Percentiles rank a stretch among this genome's conserved stretches.
phyloP scores from a whole-genome alignment of 1,284 basidiomycete species.

The Bjerkandera adusta region DNA sequence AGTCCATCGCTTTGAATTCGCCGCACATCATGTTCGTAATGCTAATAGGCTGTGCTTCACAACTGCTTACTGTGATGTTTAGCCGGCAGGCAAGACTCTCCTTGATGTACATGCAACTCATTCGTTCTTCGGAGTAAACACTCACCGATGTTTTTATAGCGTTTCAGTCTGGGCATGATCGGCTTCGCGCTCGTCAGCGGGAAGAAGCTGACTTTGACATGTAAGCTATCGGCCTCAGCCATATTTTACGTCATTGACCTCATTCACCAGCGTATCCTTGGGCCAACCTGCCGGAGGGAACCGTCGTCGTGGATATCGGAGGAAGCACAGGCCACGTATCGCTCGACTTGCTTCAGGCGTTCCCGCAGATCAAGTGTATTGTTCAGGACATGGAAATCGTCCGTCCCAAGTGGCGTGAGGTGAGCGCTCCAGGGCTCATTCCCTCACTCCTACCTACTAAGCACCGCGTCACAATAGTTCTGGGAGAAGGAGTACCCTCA shows the following conservation, averaged over 20 bases:
- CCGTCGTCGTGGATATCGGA: constrained; percentile 48
- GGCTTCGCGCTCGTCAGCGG: neutral
- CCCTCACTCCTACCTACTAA: neutral
- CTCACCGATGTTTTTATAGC: neutral
- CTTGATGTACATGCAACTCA: neutral
- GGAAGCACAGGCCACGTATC: constrained; percentile 43
- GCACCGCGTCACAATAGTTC: constrained; percentile 30
- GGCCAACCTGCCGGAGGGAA: constrained; percentile 32
- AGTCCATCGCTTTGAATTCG: neutral
- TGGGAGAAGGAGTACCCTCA: constrained; percentile 35
- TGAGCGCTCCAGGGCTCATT: neutral
- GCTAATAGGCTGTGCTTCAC: no score
- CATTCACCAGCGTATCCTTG: constrained; percentile 41
- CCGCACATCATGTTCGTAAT: no score
- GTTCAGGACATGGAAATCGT: constrained; percentile 38
- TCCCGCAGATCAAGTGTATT: constrained; percentile 39
- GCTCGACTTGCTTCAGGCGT: constrained; percentile 37
- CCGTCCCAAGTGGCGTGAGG: neutral
- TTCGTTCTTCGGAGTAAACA: neutral
- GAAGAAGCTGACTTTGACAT: neutral
- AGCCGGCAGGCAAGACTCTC: no score
- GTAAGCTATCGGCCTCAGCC: no score
- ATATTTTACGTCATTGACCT: neutral
- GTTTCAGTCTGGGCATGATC: neutral
- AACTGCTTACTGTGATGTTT: no score